Evolutionary conservation across 441 rosid genomes (phyloP).

Genomic region (Brassica balearica): DNA sequence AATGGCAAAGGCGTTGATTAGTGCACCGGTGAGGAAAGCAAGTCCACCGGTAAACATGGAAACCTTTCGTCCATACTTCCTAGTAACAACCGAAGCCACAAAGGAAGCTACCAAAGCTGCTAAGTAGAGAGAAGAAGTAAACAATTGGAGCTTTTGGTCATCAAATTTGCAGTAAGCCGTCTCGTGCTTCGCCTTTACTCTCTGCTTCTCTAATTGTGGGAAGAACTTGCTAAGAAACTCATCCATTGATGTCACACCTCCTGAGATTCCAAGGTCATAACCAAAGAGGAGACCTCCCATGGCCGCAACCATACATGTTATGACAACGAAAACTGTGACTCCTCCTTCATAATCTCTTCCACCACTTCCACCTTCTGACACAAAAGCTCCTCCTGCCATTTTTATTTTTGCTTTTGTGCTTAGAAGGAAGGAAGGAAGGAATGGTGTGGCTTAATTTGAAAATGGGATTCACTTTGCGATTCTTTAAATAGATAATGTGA

Average conservation of each 20-base stretch:
- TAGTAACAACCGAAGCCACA: constrained; percentile 68
- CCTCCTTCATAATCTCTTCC: constrained; percentile 71
- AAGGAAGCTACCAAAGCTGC: constrained; percentile 76
- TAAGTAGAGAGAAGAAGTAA: constrained; percentile 84
- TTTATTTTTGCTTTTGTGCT: not conserved
- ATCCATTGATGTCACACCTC: constrained; percentile 85
- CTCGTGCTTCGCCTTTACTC: constrained; percentile 21
- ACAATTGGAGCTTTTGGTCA: constrained; percentile 65
- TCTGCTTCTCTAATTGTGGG: constrained; percentile 57
- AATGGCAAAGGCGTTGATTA: constrained; percentile 73
- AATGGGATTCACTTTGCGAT: constrained; percentile 22
- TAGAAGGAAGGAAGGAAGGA: constrained; percentile 20
- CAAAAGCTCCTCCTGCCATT: constrained; percentile 73
- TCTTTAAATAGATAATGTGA: constrained; percentile 19
- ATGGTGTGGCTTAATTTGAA: constrained; percentile 20
- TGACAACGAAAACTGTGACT: constrained; percentile 64
- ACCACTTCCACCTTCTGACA: constrained; percentile 39
- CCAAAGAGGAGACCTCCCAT: constrained; percentile 94
- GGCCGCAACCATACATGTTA: constrained; percentile 85
- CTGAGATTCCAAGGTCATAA: constrained; percentile 93
- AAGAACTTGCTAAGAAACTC: constrained; percentile 73
- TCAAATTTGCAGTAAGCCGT: constrained; percentile 83
- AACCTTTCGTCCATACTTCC: constrained; percentile 66
- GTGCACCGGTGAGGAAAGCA: constrained; percentile 74
- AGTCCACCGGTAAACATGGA: constrained; percentile 90